Evolutionary conservation across 1,284 basidiomycete species (phyloP).

Genomic region (Ceratobasidium sp.): DNA sequence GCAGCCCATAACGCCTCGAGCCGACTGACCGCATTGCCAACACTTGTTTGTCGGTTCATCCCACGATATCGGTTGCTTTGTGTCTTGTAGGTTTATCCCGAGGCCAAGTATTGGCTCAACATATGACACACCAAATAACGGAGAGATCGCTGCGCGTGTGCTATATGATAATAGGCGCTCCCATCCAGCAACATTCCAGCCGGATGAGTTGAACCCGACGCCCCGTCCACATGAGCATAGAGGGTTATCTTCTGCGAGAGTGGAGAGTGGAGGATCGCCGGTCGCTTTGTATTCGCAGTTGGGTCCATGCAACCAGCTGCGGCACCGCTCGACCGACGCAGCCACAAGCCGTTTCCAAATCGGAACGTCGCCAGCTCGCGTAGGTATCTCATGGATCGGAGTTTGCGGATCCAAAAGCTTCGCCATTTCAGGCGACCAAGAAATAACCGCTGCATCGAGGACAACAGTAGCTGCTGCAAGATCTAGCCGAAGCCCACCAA

Average conservation of each 20-base stretch:
- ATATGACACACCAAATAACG: conserved; percentile 19
- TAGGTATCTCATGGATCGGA: background rate
- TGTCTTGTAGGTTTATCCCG: background rate
- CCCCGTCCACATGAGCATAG: conserved; percentile 22
- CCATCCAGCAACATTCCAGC: conserved; percentile 11
- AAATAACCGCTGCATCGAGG: conserved; percentile 17
- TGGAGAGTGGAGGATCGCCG: background rate
- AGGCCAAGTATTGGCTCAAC: conserved; percentile 16
- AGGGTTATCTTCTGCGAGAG: background rate
- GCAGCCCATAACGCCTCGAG: background rate
- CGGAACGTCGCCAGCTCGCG: background rate
- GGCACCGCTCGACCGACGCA: conserved; percentile 20
- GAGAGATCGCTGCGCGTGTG: conserved; percentile 25
- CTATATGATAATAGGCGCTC: background rate
- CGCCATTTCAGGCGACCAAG: background rate
- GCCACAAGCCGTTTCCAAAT: conserved; percentile 10
- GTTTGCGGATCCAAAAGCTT: background rate
- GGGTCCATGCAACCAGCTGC: conserved; percentile 1
- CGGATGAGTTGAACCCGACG: conserved; percentile 8
- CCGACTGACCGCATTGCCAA: conserved; percentile 17
- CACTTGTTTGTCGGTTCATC: conserved; percentile 8
- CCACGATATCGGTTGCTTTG: background rate
- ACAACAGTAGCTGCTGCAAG: conserved; percentile 11
- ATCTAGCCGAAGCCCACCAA: conserved; percentile 19
- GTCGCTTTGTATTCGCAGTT: conserved; percentile 29